These are phyloP conservation scores for Talaromyces borbonicus DNA, from an alignment of 495 filamentous ascomycete genomes.

Conservation along the genomic window DNA sequence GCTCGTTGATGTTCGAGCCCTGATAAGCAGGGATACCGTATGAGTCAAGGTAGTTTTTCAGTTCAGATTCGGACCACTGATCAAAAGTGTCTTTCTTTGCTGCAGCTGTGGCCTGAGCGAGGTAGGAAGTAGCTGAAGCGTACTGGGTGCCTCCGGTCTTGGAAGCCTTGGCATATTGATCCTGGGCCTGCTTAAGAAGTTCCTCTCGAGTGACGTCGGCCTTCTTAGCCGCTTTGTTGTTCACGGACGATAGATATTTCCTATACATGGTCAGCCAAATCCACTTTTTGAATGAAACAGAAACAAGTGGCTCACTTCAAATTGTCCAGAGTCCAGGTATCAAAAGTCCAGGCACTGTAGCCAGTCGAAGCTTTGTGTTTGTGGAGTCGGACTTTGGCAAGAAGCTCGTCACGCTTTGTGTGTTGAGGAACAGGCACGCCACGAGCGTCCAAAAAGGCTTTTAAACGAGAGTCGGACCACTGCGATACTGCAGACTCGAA, in stretches of 20 bases:
- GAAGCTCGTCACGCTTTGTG: slow-evolving; percentile 68
- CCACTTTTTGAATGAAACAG: not conserved
- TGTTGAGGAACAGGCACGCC: slow-evolving; percentile 61
- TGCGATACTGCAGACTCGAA: slow-evolving; percentile 53
- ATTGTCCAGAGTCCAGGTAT: slow-evolving; percentile 71
- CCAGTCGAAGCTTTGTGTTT: slow-evolving; percentile 62
- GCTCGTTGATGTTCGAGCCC: slow-evolving; percentile 54
- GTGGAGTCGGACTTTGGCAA: slow-evolving; percentile 62
- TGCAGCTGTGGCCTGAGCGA: slow-evolving; percentile 55
- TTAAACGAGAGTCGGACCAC: slow-evolving; percentile 69
- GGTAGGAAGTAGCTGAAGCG: slow-evolving; percentile 64
- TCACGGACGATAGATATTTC: slow-evolving; percentile 58
- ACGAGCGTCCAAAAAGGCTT: slow-evolving; percentile 54
- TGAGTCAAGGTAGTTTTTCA: slow-evolving; percentile 73
- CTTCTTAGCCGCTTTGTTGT: slow-evolving; percentile 57
- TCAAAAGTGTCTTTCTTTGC: slow-evolving; percentile 67
- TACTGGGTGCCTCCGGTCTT: slow-evolving; percentile 55
- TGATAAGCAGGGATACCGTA: slow-evolving; percentile 69
- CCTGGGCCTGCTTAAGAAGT: slow-evolving; percentile 59
- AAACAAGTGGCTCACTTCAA: slow-evolving; percentile 49
- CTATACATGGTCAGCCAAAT: slow-evolving; percentile 22
- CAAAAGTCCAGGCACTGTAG: slow-evolving; percentile 74
- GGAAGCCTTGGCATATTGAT: slow-evolving; percentile 60
- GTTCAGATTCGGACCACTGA: slow-evolving; percentile 70
- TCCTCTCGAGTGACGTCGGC: slow-evolving; percentile 61